Base-by-base conservation (phyloP, 1,139 yeast genomes). In the Keqinozyma sinolaborantium region DNA sequence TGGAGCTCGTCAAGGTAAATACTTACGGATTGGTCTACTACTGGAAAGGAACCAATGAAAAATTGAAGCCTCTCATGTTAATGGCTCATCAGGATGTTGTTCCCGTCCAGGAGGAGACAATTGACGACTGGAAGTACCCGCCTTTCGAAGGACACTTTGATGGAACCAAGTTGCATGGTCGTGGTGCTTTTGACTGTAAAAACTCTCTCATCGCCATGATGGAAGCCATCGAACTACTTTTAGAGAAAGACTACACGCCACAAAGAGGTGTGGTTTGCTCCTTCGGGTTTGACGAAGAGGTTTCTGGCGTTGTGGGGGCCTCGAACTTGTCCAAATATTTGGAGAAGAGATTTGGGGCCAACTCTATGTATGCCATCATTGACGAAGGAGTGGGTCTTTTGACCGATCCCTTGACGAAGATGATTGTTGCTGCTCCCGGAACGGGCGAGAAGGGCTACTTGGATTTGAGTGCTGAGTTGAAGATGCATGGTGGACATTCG, bases 61-160 rank as follows among this genome's bases (percentile, higher is more conserved):
- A 48, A 3, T 60, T 80, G 45, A 78, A 81, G 51, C 95, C 95
- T 4, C 42, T 80, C n/a, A 51, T 85, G 53, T 60, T 84, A 27
- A 72, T 80, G 56, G 88, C 92, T 3, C 95, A 86, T 54, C 86
- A 79, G 51, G 95, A 85, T 50, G 85, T 82, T 4, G 95, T 86
- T 10, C 95, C 95, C 0, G 83, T 84, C n/a, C 79, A 78, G 46
- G 53, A 58, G 16, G 78, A 65, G 15, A 74, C 86, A 10, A 51
- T 70, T 26, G 64, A 53, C 24, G 63, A 70, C 30, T 85, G 95
- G 95, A 67, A 62, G 3, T 70, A 77, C 45, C 80, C 81, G 8
- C 95, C 95, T 15, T 83, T 77, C 40, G 68, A 70, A 6, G 95
- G 84, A 3, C 68, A 72, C 47, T 83, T 63, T 47, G 95, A 83